Evolutionary conservation across 164 flowering plant species (phyloP).

Genomic region (Tetracentron sinense): DNA sequence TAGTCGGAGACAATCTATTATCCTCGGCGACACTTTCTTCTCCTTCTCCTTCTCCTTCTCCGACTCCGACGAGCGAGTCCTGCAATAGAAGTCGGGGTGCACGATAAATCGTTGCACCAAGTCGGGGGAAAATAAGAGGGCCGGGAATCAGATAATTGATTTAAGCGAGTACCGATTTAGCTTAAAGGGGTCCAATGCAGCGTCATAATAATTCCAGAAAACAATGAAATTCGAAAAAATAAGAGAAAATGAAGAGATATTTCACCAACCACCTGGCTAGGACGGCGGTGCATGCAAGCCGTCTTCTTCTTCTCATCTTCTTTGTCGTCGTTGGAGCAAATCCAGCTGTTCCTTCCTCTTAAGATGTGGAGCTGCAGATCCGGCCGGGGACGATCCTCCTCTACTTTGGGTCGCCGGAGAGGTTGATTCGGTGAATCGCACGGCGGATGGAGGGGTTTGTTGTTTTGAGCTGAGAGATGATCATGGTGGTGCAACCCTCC

Average conservation of each 20-base stretch:
- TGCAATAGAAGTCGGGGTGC: not conserved
- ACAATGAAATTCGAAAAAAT: not conserved
- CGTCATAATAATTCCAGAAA: not conserved
- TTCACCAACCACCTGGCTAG: not conserved
- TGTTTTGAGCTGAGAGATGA: not conserved
- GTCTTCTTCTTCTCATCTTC: not conserved
- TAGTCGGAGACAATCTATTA: not conserved
- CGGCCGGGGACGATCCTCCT: not conserved
- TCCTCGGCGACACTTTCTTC: no score
- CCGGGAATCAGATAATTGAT: constrained; percentile 7
- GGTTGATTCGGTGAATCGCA: not conserved
- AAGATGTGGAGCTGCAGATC: not conserved
- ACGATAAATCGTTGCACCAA: constrained; percentile 10
- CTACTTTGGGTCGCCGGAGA: not conserved
- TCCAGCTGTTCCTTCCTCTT: not conserved
- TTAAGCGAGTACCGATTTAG: not conserved
- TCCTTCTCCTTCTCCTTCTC: constrained; percentile 9
- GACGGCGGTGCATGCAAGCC: not conserved
- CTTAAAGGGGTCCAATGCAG: not conserved
- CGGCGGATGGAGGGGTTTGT: not conserved
- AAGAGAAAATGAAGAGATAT: not conserved
- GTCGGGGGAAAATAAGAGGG: not conserved
- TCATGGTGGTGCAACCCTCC: not conserved
- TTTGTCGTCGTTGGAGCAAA: not conserved
- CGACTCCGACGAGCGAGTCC: constrained; percentile 5